Evolutionary conservation across 148 eudicot species (phyloP), one percentile per base, ranked within the genome.

Genomic region (Chenopodium quinoa): DNA sequence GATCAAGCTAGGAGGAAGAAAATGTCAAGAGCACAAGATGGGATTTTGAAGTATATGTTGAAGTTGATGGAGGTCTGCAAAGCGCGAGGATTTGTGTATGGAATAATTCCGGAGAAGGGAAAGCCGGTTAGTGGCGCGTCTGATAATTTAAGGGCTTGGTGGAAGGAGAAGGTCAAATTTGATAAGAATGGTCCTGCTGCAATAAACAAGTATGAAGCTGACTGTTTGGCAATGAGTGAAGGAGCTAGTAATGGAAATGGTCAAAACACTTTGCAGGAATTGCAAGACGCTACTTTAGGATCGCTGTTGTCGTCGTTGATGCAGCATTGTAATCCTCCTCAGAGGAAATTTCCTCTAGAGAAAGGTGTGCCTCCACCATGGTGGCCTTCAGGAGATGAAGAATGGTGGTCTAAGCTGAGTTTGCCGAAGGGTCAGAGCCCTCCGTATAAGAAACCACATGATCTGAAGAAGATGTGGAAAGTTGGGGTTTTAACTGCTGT

Each of bases 41-140:
- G 99, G 63, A 92, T 95, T 82, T 83, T 95, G 82, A 95, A 95
- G 88, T 95, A 95, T 82, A 95, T 95, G 99, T 79, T 93, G 85
- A 95, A 95, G 91, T 89, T 95, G 83, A 93, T 93, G 98, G 99
- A 95, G 76, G 99, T 93, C 23, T 95, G 99, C 90, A 93, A 95
- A 75, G 99, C 93, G 19, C 91, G 92, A 47, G 99, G 99, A 8
- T 95, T 95, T 68, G 99, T 95, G 29, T 95, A 95, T 80, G 99
- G 99, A 22, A 95, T 95, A 31, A 87, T 95, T 78, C 98, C 99
- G 0, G 99, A 95, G 86, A 95, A 95, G 90, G 99, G 99, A n/a
- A 95, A 95, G 85, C 90, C 99, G 0, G 99, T 95, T 0, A 92
- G 99, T 32, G 99, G 99, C 25, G 71, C 99, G 52, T 95, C 99